phyloP scores from a whole-genome alignment of 2,329 filamentous ascomycete species.

The Raffaelea arxii region DNA sequence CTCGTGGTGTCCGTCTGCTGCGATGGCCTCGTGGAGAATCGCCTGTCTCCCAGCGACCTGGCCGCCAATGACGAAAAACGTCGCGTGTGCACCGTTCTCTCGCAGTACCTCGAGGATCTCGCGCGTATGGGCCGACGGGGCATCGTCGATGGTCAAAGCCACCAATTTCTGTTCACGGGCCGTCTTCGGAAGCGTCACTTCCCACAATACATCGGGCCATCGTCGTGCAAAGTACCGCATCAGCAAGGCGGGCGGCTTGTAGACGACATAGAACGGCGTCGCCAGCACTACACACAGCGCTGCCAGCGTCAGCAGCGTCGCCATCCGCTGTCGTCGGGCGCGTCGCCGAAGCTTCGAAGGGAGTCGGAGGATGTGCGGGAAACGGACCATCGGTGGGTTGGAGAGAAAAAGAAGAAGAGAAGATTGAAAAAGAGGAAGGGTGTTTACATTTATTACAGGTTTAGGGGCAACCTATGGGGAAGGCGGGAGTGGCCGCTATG shows the following conservation, averaged over 20 bases:
- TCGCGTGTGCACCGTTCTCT: slow-evolving; percentile 59
- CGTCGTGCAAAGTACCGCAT: slow-evolving; percentile 60
- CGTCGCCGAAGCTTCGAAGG: slow-evolving; percentile 47
- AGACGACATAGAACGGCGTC: slow-evolving; percentile 55
- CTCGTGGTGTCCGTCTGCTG: slow-evolving; percentile 50
- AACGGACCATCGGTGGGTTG: slow-evolving; percentile 16
- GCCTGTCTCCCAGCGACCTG: slow-evolving; percentile 54
- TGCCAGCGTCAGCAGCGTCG: slow-evolving; percentile 36
- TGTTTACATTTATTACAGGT: too few relatives aligned
- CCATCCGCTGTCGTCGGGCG: slow-evolving; percentile 49
- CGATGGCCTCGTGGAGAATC: slow-evolving; percentile 47
- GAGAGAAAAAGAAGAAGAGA: too few relatives aligned
- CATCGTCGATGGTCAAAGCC: slow-evolving; percentile 81
- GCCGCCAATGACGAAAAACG: slow-evolving; percentile 80
- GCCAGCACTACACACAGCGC: slow-evolving; percentile 25
- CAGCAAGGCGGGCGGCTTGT: slow-evolving; percentile 67
- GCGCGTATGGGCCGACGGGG: slow-evolving; percentile 61
- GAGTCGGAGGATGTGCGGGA: slow-evolving; percentile 39
- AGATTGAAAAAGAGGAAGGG: too few relatives aligned
- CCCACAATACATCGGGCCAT: slow-evolving; percentile 75
- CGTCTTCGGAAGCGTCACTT: slow-evolving; percentile 33
- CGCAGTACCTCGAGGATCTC: slow-evolving; percentile 62
- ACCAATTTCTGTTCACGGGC: slow-evolving; percentile 44
- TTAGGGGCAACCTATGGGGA: too few relatives aligned
- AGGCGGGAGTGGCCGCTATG: neutral